Evolutionary conservation across 176 grass and related monocot species (phyloP).

Genomic region (Melocanna baccifera): DNA sequence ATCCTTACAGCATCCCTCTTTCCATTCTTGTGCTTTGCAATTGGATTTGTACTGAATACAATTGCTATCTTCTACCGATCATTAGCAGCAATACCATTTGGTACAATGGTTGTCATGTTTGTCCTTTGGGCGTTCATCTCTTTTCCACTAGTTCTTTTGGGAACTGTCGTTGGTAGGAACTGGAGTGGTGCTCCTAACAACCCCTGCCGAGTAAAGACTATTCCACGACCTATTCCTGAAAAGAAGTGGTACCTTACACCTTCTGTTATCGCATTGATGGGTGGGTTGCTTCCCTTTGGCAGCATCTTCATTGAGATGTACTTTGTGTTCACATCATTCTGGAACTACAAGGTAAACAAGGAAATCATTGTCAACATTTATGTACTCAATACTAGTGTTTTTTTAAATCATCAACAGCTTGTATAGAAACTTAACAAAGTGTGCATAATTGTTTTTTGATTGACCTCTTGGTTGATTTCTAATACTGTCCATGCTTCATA

Average conservation of each 20-base stretch:
- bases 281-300: slow-evolving; percentile 92
- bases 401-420: background rate
- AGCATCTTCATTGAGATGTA: slow-evolving; percentile 99
- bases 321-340: slow-evolving; percentile 99
- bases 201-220: slow-evolving; percentile 94
- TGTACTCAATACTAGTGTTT: background rate
- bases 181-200: slow-evolving; percentile 99
- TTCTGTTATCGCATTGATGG: slow-evolving; percentile 82
- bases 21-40: slow-evolving; percentile 86
- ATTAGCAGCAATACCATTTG: slow-evolving; percentile 95
- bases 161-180: slow-evolving; percentile 92
- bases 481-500: background rate
- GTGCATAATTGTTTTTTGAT: background rate
- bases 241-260: slow-evolving; percentile 99
- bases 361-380: background rate
- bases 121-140: slow-evolving; percentile 99
- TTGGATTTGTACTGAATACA: slow-evolving; percentile 86
- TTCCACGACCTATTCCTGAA: slow-evolving; percentile 91
- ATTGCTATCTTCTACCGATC: slow-evolving; percentile 98
- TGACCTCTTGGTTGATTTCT: background rate
- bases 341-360: slow-evolving; percentile 97
- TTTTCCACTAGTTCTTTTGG: slow-evolving; percentile 83
- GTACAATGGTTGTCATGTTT: slow-evolving; percentile 94
- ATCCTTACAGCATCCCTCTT: slow-evolving; percentile 93
- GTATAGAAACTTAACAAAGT: background rate